Evolutionary conservation across 345 rosid species (phyloP), one percentile per base, ranked within the genome.

Genomic region (Excoecaria cochinchinensis): DNA sequence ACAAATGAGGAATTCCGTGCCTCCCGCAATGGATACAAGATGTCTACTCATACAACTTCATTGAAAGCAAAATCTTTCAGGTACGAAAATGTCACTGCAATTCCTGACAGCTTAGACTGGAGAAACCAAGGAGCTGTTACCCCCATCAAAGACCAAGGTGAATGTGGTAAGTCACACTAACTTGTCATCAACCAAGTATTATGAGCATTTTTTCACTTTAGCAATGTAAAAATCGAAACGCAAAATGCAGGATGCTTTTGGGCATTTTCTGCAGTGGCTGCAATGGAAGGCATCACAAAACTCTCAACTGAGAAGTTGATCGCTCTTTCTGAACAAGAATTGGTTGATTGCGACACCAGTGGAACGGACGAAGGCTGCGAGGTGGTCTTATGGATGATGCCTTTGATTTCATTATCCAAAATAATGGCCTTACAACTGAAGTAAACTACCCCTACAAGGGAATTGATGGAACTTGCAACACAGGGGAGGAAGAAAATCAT

Each of bases 321-420:
- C 77, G 55, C 85, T 1, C 82, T 95, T 52, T 95, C 99, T 5
- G 99, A 95, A 85, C 98, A 95, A 70, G 98, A 95, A 83, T 77
- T 95, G 56, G 95, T 95, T 67, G 97, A 91, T 60, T 95, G 99
- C 51, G 98, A 95, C 76, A 89, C 76, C 9, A 55, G 87, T 3
- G 89, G 89, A 52, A 91, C 1, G 2, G 31, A 92, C 59, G 82
- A 90, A 81, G 99, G 98, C 39, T 92, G 99, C 78, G 87, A 88
- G 99, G 99, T 0, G 99, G 98, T 64, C 87, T 92, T 36, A 92
- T 95, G 97, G 99, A 95, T 74, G 87, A 92, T 76, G 99, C 86
- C 9, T 95, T 90, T 58, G 86, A 95, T 67, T 95, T 95, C 85
- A 95, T 91, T 58, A 92, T 92, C 58, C 82, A 86, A 31, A 92